These are phyloP conservation scores for Colletotrichum echinochloae DNA, from an alignment of 2,329 filamentous ascomycete genomes.

Conservation along the genomic window DNA sequence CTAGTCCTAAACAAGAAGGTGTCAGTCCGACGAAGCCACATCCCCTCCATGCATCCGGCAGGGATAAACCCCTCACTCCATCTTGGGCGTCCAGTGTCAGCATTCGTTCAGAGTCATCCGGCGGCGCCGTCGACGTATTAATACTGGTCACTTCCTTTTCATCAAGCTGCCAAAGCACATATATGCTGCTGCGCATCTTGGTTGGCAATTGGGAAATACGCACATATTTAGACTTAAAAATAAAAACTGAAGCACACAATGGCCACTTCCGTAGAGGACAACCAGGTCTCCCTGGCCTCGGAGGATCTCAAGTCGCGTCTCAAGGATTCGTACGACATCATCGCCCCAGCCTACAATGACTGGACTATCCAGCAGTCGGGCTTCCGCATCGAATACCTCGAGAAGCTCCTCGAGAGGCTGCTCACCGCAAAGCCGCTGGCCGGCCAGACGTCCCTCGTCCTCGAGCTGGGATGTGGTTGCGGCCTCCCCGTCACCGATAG, in stretches of 20 bases:
- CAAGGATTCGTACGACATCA: slow-evolving; percentile 54
- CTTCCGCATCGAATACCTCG: slow-evolving; percentile 51
- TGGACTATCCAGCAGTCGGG: slow-evolving; percentile 52
- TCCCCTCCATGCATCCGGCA: neutral
- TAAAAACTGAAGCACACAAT: slow-evolving; percentile 19
- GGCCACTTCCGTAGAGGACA: slow-evolving; percentile 8
- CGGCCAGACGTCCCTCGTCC: slow-evolving; percentile 43
- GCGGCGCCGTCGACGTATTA: neutral
- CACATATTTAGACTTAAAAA: slow-evolving; percentile 2
- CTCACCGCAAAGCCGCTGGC: slow-evolving; percentile 26
- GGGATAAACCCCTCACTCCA: neutral
- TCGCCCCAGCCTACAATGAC: slow-evolving; percentile 54
- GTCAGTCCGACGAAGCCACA: neutral
- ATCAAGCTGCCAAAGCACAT: neutral
- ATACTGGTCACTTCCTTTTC: neutral
- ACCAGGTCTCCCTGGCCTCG: neutral
- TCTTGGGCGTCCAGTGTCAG: neutral
- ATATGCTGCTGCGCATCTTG: too few species aligned
- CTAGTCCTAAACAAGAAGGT: neutral
- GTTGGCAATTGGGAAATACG: neutral
- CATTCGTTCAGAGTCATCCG: neutral
- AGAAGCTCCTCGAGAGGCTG: slow-evolving; percentile 48
- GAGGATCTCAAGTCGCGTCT: slow-evolving; percentile 53
- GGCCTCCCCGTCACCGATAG: slow-evolving; percentile 52
- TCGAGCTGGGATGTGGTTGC: slow-evolving; percentile 58